A percentile compares a stretch with the other conserved stretches of the same genome.
Evolutionary conservation across 192 early-diverging fungal species (phyloP).

Genomic region (Rhizoclosmatium globosum): DNA sequence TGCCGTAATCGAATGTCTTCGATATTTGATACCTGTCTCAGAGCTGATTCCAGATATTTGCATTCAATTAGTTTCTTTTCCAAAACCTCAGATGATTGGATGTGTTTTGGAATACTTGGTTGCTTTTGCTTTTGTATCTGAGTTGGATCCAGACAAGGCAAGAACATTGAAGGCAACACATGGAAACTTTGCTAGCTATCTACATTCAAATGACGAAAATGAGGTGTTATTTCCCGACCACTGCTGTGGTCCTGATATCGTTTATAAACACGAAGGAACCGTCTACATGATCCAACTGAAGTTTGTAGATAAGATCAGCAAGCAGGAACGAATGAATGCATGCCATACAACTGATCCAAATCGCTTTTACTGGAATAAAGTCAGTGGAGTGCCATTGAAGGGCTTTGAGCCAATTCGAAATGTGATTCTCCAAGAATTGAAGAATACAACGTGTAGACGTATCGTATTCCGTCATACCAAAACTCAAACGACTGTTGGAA

Average conservation of each 20-base stretch:
- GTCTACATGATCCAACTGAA: conserved; percentile 47
- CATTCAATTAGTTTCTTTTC: not conserved
- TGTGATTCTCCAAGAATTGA: conserved; percentile 22
- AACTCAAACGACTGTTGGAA: conserved; percentile 36
- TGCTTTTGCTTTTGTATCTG: conserved; percentile 42
- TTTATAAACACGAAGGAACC: conserved; percentile 40
- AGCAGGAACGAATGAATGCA: conserved; percentile 43
- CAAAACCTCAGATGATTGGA: conserved; percentile 44
- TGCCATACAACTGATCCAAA: conserved; percentile 45
- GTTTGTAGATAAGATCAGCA: conserved; percentile 42
- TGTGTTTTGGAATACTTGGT: conserved; percentile 46
- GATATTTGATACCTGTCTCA: conserved; percentile 43
- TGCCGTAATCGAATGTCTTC: conserved; percentile 42
- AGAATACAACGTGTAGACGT: conserved; percentile 20
- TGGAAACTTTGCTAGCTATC: conserved; percentile 8
- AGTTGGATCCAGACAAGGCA: conserved; percentile 22
- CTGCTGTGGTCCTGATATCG: conserved; percentile 47
- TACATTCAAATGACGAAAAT: conserved; percentile 18
- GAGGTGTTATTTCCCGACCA: conserved; percentile 46
- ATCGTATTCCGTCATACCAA: conserved; percentile 41
- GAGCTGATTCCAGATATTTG: conserved; percentile 31
- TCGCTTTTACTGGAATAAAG: conserved; percentile 40
- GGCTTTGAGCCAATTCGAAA: conserved; percentile 30
- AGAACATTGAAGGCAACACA: not conserved
- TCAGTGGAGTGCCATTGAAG: conserved; percentile 14